phyloP scores from a whole-genome alignment of 208 protist species.

The Trichomonas gallinae region DNA sequence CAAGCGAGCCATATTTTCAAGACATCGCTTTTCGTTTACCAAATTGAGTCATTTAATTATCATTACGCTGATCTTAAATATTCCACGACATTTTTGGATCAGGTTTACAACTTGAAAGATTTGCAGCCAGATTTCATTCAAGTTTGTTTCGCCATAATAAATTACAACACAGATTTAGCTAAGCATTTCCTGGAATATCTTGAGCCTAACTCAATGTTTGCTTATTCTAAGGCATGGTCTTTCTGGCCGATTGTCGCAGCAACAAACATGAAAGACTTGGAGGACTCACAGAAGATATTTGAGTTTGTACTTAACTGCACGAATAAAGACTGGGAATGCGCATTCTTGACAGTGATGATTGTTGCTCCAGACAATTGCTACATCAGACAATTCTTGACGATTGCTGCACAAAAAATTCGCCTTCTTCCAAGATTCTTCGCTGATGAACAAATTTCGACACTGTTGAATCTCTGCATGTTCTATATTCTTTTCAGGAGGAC shows the following conservation, averaged over 20 bases:
- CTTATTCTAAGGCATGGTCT: neutral
- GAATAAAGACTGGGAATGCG: neutral
- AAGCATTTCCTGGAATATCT: neutral
- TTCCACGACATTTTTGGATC: neutral
- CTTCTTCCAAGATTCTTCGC: neutral
- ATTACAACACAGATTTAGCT: neutral
- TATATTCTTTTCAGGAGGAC: neutral
- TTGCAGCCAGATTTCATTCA: neutral
- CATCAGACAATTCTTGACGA: neutral
- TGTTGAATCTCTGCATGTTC: neutral
- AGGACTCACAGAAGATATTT: neutral
- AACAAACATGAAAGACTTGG: neutral
- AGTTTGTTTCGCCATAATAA: neutral
- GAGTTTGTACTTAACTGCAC: neutral
- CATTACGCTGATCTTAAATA: neutral
- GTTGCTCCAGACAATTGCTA: neutral
- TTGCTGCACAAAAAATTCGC: neutral
- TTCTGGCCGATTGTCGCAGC: neutral
- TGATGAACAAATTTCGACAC: neutral
- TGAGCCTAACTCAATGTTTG: neutral
- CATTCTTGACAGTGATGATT: neutral
- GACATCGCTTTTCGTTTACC: neutral
- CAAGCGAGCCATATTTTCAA: neutral
- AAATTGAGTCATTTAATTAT: neutral
- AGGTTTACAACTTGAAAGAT: neutral